Base-by-base conservation (phyloP, 495 filamentous ascomycete species). In the Cercophora scortea region DNA sequence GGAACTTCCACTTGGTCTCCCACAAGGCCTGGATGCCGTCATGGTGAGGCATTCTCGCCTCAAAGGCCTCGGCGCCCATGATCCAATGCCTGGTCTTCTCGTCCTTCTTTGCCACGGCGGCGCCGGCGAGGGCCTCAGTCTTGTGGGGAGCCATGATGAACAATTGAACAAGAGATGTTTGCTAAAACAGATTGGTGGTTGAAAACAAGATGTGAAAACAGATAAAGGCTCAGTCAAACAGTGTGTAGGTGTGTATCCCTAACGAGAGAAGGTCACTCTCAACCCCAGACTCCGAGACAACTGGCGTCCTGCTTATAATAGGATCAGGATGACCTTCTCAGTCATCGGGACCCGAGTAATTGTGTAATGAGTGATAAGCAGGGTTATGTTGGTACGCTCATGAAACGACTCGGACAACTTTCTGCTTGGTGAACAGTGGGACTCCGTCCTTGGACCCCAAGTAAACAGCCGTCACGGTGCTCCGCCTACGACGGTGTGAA, bases 1-100 rank as follows among this genome's bases (percentile, higher is more conserved):
- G 82, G 52, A 81, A 75, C 67, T 83, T 82, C 87, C 86, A 92
- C 66, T 88, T 89, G 4, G 82, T 83, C 68, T 89, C 85, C 88
- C 88, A 92, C 41, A 92, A 69, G 35, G 81, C 79, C 64, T 82
- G 72, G 61, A 88, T 84, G 17, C 80, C 82, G n/a, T 83, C 76
- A 58, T 90, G 84, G 64, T 91, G 87, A 15, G 67, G 64, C 73
- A 76, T 74, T 8, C 65, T 56, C 9, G 57, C 58, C 51, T 73
- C 62, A 52, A 78, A 69, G 46, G 69, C 71, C 51, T 73, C 62
- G 45, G 36, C 40, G 39, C 68, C 68, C 66, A 71, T 71, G 44
- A 64, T 57, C 68, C 68, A 71, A 13, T 61, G 49, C 45, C 52
- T 17, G 42, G 39, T 39, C 16, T 40, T 44, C 13, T 32, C 46